Evolutionary conservation across 2,329 filamentous ascomycete species (phyloP), one percentile per base, ranked within the genome.

Genomic region (Diatrype stigma): DNA sequence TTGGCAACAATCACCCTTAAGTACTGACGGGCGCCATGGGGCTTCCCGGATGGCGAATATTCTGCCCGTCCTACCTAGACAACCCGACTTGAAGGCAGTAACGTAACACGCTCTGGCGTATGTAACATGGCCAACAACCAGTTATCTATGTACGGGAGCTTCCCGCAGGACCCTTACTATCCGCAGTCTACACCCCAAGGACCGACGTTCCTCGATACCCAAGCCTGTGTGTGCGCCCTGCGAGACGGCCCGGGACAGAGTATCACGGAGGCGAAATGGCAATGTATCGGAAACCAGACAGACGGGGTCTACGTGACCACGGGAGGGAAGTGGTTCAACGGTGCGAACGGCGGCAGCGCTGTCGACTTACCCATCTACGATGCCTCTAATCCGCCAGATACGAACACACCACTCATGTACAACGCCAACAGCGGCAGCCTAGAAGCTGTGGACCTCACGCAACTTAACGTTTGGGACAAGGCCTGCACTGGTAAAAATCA

Each of bases 221-320:
- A 60, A 11, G 70, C 68, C 3, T 73, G 70, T 46, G 56, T 72
- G 11, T 73, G 70, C 38, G 67, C 68, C 14, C 56, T 73, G 12
- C 63, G 63, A 21, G 42, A 55, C 17, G 48, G 61, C 3, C 59
- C 63, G 2, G 47, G 51, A 14, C 48, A 56, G 21, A 49, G 53
- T 11, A 60, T 49, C 47, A 48, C 51, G 6, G 46, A 57, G 23
- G 59, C 62, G 11, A 61, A 63, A n/a, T 76, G 73, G 73, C 71
- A 73, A 52, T 76, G 73, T 53, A 70, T 74, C 28, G 72, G 73
- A 12, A 72, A 75, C 51, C 72, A 74, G 54, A 73, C 70, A 0
- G 59, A 72, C 42, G 65, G 63, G 2, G 63, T 72, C 1, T 73
- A 73, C 48, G 54, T 51, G 2, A 61, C 62, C 17, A 70, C 58